Conservation (phyloP, 495 filamentous ascomycete genomes). For the Penicillium maclennaniae region DNA sequence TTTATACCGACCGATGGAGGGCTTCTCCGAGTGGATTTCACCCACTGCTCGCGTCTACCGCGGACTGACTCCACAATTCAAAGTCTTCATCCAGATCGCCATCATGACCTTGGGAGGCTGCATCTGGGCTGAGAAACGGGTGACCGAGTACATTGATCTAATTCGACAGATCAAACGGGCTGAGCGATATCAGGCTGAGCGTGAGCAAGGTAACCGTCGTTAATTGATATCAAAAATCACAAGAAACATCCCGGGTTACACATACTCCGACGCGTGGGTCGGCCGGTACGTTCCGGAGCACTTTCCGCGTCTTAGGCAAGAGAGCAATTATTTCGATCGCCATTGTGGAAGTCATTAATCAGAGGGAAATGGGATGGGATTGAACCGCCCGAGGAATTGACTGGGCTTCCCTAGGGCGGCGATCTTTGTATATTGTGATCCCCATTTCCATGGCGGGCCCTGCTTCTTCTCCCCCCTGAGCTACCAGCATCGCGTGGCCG, state of each 20-base stretch:
- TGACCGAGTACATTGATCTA: conserved; percentile 59
- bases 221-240: not conserved
- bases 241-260: not conserved
- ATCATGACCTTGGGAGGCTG: conserved; percentile 82
- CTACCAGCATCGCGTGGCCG: conserved; percentile 9
- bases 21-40: conserved; percentile 44
- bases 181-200: conserved; percentile 57
- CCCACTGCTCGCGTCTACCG: conserved; percentile 68
- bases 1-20: conserved; percentile 42
- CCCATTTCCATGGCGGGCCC: conserved; percentile 10
- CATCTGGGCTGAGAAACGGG: conserved; percentile 74
- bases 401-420: conserved; percentile 8
- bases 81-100: conserved; percentile 86
- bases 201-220: conserved; percentile 35
- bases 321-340: too few relatives aligned
- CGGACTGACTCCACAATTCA: conserved; percentile 82
- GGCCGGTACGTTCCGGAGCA: not conserved
- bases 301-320: not conserved
- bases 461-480: conserved; percentile 11
- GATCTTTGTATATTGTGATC: conserved; percentile 27
- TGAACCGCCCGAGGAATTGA: not conserved
- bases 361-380: not conserved
- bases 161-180: conserved; percentile 57
- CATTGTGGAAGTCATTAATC: too few relatives aligned
- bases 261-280: not conserved